A percentile compares a stretch with the other conserved stretches of the same genome.
These are phyloP conservation scores for Oropetium thomaeum DNA, from an alignment of 176 grass and related monocot species.

Conservation along the genomic window DNA sequence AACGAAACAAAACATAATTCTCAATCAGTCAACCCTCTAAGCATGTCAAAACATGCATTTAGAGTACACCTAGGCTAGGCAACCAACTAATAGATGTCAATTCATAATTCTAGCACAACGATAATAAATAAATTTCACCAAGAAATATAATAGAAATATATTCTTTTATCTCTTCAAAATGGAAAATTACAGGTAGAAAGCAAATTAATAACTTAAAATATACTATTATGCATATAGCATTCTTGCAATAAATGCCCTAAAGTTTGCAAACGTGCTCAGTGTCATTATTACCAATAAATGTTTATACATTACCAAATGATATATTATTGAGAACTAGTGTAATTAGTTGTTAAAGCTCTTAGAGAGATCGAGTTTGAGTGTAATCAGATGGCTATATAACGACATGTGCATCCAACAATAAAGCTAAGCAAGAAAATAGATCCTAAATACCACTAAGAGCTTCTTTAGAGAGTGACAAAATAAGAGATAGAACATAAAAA, in stretches of 20 bases:
- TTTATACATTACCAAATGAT: no score
- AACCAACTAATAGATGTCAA: neutral
- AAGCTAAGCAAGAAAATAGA: no score
- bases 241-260: neutral
- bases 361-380: no score
- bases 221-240: neutral
- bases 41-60: neutral
- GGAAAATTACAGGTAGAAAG: neutral
- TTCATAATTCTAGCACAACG: neutral
- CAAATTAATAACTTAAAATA: neutral
- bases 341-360: no score
- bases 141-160: neutral
- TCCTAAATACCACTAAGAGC: no score
- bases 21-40: neutral
- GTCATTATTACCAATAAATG: no score
- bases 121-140: neutral
- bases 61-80: neutral
- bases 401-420: no score
- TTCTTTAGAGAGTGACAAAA: no score
- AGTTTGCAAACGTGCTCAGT: neutral
- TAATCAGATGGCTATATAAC: no score
- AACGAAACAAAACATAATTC: constrained; percentile 25
- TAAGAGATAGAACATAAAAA: no score
- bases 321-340: no score
- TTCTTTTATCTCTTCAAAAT: neutral